phyloP scores from a whole-genome alignment of 2,329 filamentous ascomycete genomes.

The Phialocephala sp. region DNA sequence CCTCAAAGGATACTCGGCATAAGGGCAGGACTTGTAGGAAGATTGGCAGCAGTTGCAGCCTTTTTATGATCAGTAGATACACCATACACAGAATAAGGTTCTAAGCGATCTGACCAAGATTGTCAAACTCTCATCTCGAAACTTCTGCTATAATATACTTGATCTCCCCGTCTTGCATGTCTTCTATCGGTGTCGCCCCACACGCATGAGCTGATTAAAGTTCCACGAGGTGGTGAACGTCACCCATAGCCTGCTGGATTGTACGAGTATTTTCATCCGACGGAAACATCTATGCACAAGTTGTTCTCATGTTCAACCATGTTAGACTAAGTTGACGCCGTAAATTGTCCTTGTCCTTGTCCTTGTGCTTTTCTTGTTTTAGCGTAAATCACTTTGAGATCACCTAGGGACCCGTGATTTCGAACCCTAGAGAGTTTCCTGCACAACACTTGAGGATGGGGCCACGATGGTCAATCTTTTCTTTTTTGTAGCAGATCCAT shows the following conservation, averaged over 20 bases:
- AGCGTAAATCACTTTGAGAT: neutral
- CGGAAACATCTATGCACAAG: neutral
- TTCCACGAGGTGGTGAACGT: neutral
- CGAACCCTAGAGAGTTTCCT: neutral
- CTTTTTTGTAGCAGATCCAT: constrained; percentile 3
- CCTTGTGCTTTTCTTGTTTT: neutral
- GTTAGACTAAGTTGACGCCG: neutral
- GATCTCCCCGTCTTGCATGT: neutral
- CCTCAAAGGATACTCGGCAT: constrained; percentile 23
- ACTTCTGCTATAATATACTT: constrained; percentile 1
- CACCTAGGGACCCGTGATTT: neutral
- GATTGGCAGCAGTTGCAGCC: constrained; percentile 33
- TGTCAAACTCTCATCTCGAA: constrained; percentile 9
- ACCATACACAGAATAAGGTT: constrained; percentile 10
- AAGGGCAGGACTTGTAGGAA: constrained; percentile 36
- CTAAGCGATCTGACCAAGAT: constrained; percentile 5
- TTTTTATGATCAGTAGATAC: constrained; percentile 31
- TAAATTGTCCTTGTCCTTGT: neutral
- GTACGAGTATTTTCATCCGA: constrained; percentile 1
- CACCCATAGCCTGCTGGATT: neutral
- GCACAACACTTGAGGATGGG: neutral
- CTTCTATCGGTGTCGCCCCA: neutral
- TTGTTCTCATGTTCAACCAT: neutral
- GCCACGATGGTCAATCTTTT: neutral
- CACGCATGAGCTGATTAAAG: neutral